phyloP scores from a whole-genome alignment of 345 rosid genomes.

The Linum lewisii region DNA sequence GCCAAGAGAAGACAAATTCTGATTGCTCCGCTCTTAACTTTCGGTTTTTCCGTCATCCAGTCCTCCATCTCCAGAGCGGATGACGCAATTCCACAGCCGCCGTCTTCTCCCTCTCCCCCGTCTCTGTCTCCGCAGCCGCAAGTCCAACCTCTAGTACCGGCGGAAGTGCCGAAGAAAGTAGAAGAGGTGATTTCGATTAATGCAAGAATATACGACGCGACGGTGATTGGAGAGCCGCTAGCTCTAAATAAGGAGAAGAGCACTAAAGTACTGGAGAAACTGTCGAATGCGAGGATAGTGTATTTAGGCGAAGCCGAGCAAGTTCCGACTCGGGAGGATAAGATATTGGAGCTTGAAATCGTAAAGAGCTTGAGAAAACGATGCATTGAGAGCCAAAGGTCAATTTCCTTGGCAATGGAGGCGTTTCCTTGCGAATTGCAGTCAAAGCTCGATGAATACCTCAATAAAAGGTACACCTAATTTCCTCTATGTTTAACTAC shows the following conservation, averaged over 20 bases:
- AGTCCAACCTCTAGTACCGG: constrained; percentile 9
- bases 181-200: constrained; percentile 25
- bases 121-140: constrained; percentile 13
- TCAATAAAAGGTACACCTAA: constrained; percentile 41
- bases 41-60: constrained; percentile 14
- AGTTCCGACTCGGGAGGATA: constrained; percentile 70
- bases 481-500: no score
- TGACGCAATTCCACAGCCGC: background rate
- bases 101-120: background rate
- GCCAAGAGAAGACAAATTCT: constrained; percentile 31
- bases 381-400: constrained; percentile 43
- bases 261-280: constrained; percentile 71
- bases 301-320: constrained; percentile 88
- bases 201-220: constrained; percentile 77
- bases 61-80: constrained; percentile 20
- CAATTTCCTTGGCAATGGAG: constrained; percentile 64
- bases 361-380: constrained; percentile 49
- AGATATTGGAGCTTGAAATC: constrained; percentile 67
- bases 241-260: constrained; percentile 75
- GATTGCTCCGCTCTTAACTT: constrained; percentile 35
- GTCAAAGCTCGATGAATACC: constrained; percentile 46
- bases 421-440: constrained; percentile 70
- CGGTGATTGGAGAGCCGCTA: constrained; percentile 85
- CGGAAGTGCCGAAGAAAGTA: constrained; percentile 12
- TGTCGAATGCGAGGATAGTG: constrained; percentile 65